Base-by-base conservation (phyloP, 768 basidiomycete species). In the Clitopilus passeckerianus region DNA sequence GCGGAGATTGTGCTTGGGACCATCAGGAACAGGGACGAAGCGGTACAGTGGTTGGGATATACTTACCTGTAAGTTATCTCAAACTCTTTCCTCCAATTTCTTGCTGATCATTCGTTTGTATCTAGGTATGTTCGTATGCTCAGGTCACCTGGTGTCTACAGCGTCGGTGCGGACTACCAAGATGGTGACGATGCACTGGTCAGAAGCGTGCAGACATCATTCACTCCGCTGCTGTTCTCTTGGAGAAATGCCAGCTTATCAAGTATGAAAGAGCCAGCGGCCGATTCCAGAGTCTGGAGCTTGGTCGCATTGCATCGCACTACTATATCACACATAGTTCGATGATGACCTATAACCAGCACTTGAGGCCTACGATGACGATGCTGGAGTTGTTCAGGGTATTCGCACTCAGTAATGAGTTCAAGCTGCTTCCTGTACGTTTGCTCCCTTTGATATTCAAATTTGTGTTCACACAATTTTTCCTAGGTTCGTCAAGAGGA, bases 1-100 rank as follows among this genome's bases (percentile, higher is more conserved):
- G 97, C 96, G 14, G 97, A 98, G 77, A 90, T 98, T 44, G 96
- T 98, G 0, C 79, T 97, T 16, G 97, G 97, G 5, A 95, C 91
- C 0, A 87, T 98, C 57, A 80, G 97, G 64, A 98, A 97, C 73
- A 80, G 95, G 20, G 95, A 98, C 67, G 96, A 98, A 68, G 97
- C 94, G 6, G 95, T 98, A 1, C 93, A 97, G 68, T 98, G 95
- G 96, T 75, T 97, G 10, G 95, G 95, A 0, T 97, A 95, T 67
- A 95, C 94, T 0, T 98, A 95, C 71, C 70, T 95, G 90, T 93
- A 68, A 66, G 90, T 80, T 15, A n/a, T 24, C 54, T 55, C 34
- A 55, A 50, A 57, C 54, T 60, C 34, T 24, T 57, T 64, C 18
- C 14, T 53, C 44, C 64, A 67, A 12, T 52, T 16, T 2, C 9